phyloP scores from a whole-genome alignment of 1,284 basidiomycete species.

The Nidula niveotomentosa region DNA sequence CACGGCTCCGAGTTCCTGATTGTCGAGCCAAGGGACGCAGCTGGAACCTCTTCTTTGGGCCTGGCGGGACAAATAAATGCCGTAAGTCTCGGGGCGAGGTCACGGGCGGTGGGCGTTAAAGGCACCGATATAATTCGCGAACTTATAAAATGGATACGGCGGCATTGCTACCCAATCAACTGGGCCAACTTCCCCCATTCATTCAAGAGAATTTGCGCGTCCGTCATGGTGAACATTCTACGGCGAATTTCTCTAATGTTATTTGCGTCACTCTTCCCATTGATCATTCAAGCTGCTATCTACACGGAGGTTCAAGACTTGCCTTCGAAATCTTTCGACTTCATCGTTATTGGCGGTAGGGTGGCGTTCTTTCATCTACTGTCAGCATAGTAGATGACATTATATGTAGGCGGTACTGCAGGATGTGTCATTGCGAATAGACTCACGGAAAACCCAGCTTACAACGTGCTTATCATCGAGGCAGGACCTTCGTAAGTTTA shows the following conservation, averaged over 20 bases:
- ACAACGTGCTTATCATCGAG: conserved; percentile 18
- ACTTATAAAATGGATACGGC: no score
- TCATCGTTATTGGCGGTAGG: neutral
- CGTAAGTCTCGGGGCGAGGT: no score
- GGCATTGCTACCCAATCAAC: no score
- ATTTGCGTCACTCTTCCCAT: neutral
- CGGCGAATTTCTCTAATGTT: neutral
- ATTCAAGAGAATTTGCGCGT: neutral
- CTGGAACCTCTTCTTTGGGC: no score
- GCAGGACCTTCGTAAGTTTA: conserved; percentile 7
- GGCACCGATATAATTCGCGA: no score
- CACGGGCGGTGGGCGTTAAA: no score
- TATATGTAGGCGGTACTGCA: conserved; percentile 13
- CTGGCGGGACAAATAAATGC: no score
- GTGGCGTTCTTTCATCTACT: neutral
- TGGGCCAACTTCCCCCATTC: no score
- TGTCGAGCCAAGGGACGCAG: no score
- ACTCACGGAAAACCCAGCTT: conserved; percentile 4
- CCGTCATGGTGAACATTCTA: neutral
- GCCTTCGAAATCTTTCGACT: conserved; percentile 1
- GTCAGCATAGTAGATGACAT: neutral
- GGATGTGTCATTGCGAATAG: conserved; percentile 17
- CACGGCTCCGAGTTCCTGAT: no score
- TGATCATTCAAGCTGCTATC: neutral
- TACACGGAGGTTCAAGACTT: neutral